Percentiles rank a stretch among this genome's conserved stretches.
Evolutionary conservation across 2,329 filamentous ascomycete species (phyloP).

Genomic region (Trichoderma polysporum): DNA sequence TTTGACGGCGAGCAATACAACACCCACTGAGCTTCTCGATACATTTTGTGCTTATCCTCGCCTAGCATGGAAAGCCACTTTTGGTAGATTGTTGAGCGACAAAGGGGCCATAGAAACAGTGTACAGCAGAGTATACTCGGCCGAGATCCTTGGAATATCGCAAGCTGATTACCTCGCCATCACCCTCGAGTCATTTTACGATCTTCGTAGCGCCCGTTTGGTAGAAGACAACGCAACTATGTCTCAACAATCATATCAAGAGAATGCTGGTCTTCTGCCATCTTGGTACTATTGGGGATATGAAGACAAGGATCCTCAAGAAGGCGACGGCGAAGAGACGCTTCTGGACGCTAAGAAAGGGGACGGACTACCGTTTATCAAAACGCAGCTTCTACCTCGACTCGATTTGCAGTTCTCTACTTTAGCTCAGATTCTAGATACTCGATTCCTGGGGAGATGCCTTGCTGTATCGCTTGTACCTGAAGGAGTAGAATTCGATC

Average conservation of each 20-base stretch:
- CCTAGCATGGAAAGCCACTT: neutral
- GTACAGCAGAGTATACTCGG: neutral
- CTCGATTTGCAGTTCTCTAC: neutral
- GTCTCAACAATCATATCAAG: neutral
- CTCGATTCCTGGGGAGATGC: neutral
- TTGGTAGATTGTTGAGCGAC: neutral
- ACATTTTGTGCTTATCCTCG: neutral
- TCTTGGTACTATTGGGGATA: neutral
- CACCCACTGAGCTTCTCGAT: neutral
- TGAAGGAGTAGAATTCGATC: neutral
- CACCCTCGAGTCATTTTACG: neutral
- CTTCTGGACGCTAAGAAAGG: neutral
- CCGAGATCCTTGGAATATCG: neutral
- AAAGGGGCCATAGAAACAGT: neutral
- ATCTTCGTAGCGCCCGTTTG: neutral
- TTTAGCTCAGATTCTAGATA: neutral
- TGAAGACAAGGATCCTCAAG: neutral
- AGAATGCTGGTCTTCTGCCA: neutral
- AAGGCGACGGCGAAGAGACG: neutral
- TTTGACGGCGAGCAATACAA: neutral
- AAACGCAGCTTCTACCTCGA: neutral
- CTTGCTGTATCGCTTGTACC: neutral
- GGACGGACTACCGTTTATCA: neutral
- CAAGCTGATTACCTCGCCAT: neutral
- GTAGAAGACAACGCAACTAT: neutral